Evolutionary conservation across 257 asterid genomes (phyloP), one percentile per base, ranked within the genome.

Genomic region (Rubia yunnanensis): DNA sequence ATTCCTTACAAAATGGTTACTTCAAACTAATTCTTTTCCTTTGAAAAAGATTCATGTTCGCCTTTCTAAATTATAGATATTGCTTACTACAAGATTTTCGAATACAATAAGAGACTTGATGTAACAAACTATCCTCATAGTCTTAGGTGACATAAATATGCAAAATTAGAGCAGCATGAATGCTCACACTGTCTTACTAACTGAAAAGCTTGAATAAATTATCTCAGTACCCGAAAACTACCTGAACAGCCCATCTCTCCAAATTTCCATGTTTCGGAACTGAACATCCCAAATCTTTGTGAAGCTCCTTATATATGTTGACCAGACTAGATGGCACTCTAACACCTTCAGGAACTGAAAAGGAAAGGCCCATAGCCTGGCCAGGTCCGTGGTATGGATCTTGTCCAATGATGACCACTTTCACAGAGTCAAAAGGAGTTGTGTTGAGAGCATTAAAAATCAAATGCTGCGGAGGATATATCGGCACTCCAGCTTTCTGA

Each of bases 341-440:
- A 59, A 90, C 74, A 36, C 89, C 94, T 35, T 76, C 80, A 3
- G 96, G 97, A 64, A 94, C 99, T 0, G 99, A 94, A 82, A 94
- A 94, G 49, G 99, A 94, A 67, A 90, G 92, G 22, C 99, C 99
- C 99, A 94, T 94, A 48, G 99, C 99, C 77, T 94, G 99, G 63
- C 95, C 94, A 70, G 95, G 97, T 63, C 99, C 99, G 68, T 94
- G 99, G 70, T 94, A 94, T 41, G 99, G 99, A 71, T 94, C 99
- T 96, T 91, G 98, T 58, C 98, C 98, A 64, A 92, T 84, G 66
- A 92, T 92, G 65, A 89, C 98, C 5, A 86, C 97, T 81, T 89
- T 92, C 41, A 89, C 87, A 56, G 49, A 59, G 76, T 87, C 86
- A 65, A 92, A 84, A 23, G 96, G 79, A 61, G 98, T 92, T 61